Base-by-base conservation (phyloP, 2,329 filamentous ascomycete species). In the Xylariales sp. region DNA sequence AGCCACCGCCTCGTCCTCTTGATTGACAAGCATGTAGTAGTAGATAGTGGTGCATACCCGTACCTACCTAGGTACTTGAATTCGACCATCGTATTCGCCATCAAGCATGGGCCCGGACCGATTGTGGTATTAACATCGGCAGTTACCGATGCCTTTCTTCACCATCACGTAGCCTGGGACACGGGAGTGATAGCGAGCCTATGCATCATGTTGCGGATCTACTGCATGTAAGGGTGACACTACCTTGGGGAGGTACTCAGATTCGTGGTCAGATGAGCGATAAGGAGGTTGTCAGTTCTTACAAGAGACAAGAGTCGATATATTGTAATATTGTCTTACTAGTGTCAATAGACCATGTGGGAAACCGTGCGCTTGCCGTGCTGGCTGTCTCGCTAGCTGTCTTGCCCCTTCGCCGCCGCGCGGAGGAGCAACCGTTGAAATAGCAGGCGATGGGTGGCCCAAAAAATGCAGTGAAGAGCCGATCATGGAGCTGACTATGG, bases 181-280 rank as follows among this genome's bases (percentile, higher is more conserved):
- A 41, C n/a, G 52, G 28, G 28, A 14, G 3, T 36, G 10, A 34
- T 48, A 39, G n/a, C 48, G 32, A 28, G 30, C 16, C 23, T 39
- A 60, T 50, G 46, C 57, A 60, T 34, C n/a, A 36, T 36, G 34
- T 23, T 39, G 32, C 57, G 45, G 32, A 49, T 50, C 57, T 50
- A 39, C 57, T 49, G 45, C 57, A 41, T 36, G 32, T 39, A 41
- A 60, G 45, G 57, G 57, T 49, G n/a, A 50, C 32, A 49, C 43
- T 39, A n/a, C 57, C 32, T 39, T 16, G 23, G 12, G 23, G 23
- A 32, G 23, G 39, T 56, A 28, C 23, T 45, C 54, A 5, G 32
- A 60, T 41, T 41, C 18, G 6, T 60, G 34, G 45, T 60, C 57
- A 60, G 57, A 60, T 60, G 46, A 49, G 57, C 39, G 43, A 39